A percentile compares a stretch with the other conserved stretches of the same genome.
These are phyloP conservation scores for Ophiosphaerella narmari DNA, from an alignment of 2,329 filamentous ascomycete genomes.

Conservation along the genomic window DNA sequence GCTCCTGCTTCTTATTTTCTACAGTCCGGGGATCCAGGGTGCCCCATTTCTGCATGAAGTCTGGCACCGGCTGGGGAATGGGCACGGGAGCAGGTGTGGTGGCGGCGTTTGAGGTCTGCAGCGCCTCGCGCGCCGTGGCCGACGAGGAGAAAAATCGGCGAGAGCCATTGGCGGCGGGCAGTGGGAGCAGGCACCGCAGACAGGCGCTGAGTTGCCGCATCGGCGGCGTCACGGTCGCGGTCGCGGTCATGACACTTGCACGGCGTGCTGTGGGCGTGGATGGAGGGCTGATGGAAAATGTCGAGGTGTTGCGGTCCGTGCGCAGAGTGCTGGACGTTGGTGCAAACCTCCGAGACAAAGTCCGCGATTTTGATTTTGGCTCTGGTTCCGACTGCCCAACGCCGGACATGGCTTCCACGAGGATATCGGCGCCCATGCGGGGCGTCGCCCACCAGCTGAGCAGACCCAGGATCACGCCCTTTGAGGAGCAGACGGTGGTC, in stretches of 20 bases:
- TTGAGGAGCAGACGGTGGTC: constrained; percentile 62
- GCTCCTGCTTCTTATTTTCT: constrained; percentile 59
- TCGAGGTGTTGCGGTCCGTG: constrained; percentile 14
- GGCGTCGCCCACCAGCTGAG: constrained; percentile 38
- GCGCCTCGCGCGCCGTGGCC: constrained; percentile 49
- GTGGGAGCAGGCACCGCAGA: constrained; percentile 40
- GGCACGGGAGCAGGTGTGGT: constrained; percentile 16
- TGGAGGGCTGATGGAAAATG: constrained; percentile 23
- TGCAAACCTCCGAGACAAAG: not conserved
- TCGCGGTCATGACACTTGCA: constrained; percentile 34
- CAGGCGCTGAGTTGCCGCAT: constrained; percentile 41
- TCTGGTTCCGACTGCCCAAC: constrained; percentile 9
- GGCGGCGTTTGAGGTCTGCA: constrained; percentile 39
- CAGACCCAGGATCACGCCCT: constrained; percentile 27
- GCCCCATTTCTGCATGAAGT: constrained; percentile 45
- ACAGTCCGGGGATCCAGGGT: constrained; percentile 40
- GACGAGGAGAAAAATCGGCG: constrained; percentile 57
- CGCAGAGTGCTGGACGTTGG: not conserved
- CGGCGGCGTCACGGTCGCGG: constrained; percentile 40
- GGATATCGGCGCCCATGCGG: constrained; percentile 44
- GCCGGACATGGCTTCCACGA: constrained; percentile 48
- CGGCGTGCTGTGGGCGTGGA: constrained; percentile 7
- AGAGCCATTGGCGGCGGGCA: constrained; percentile 34
- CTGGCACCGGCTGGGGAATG: constrained; percentile 20
- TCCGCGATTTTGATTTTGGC: constrained; percentile 8